phyloP scores from a whole-genome alignment of 2,329 filamentous ascomycete species.

The Penicillium sclerotiorum region DNA sequence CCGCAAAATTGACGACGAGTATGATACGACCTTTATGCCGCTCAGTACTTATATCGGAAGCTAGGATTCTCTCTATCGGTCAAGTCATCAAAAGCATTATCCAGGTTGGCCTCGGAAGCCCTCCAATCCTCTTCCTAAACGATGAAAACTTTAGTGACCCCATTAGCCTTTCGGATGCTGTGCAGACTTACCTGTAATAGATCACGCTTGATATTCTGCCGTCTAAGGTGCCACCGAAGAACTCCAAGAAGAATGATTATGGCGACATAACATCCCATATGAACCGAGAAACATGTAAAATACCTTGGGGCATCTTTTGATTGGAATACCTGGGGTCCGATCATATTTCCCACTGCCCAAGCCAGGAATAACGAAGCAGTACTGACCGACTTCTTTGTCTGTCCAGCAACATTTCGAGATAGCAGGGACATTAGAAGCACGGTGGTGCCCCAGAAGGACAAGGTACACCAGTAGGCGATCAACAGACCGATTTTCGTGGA shows the following conservation, averaged over 20 bases:
- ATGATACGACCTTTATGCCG: too few relatives aligned
- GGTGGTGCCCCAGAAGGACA: constrained; percentile 3
- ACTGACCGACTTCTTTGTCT: constrained; percentile 8
- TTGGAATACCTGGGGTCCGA: constrained; percentile 8
- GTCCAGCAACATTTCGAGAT: constrained; percentile 10
- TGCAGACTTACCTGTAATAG: constrained; percentile 4
- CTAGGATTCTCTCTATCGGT: background rate
- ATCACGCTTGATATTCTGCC: constrained; percentile 3
- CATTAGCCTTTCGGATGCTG: background rate
- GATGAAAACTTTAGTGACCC: background rate
- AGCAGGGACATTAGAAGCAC: constrained; percentile 6
- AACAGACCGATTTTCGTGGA: constrained; percentile 1
- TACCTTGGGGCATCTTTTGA: constrained; percentile 1
- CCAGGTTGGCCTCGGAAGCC: constrained; percentile 4
- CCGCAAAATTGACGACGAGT: too few relatives aligned
- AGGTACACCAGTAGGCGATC: constrained; percentile 8
- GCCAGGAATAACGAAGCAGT: constrained; percentile 8
- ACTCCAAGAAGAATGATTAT: constrained; percentile 4
- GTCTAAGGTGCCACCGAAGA: constrained; percentile 4
- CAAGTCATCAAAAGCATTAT: constrained; percentile 9
- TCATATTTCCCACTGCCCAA: constrained; percentile 10
- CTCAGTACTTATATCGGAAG: background rate
- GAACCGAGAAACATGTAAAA: constrained; percentile 4
- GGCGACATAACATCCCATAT: constrained; percentile 4
- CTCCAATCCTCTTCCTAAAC: constrained; percentile 8